Conservation (phyloP, 2,329 filamentous ascomycete genomes). For the Clonostachys solani region DNA sequence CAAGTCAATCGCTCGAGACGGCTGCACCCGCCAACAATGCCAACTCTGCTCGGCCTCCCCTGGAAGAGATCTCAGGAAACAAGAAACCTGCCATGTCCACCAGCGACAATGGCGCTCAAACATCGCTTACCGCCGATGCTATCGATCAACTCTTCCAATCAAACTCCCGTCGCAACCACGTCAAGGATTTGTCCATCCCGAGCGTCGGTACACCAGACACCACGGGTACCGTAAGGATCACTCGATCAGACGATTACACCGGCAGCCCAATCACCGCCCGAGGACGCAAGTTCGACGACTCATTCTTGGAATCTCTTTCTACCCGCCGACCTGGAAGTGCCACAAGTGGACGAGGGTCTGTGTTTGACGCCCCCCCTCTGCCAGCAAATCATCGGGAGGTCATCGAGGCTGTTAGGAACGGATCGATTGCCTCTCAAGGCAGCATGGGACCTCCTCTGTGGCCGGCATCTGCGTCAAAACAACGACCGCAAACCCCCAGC, state of each 20-base stretch:
- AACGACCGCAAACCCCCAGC: constrained; percentile 58
- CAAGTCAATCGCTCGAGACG: constrained; percentile 41
- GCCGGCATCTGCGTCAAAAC: constrained; percentile 67
- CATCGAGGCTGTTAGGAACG: constrained; percentile 72
- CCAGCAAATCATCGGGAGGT: constrained; percentile 78
- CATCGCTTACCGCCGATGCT: constrained; percentile 73
- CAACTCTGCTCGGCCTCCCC: too few relatives aligned
- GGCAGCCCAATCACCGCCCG: constrained; percentile 24
- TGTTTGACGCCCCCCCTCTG: constrained; percentile 60
- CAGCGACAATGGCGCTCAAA: constrained; percentile 75
- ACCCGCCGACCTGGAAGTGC: constrained; percentile 66
- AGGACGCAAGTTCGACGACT: constrained; percentile 30
- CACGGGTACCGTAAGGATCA: constrained; percentile 34
- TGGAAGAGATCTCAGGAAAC: constrained; percentile 23
- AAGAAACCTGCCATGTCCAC: constrained; percentile 23
- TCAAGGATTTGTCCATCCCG: constrained; percentile 28
- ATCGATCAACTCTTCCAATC: constrained; percentile 67
- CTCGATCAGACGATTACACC: constrained; percentile 38
- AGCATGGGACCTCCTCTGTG: constrained; percentile 81
- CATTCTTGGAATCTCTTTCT: constrained; percentile 25
- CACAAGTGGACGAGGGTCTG: constrained; percentile 52
- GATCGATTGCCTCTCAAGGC: constrained; percentile 37
- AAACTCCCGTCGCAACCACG: constrained; percentile 12
- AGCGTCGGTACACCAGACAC: constrained; percentile 26
- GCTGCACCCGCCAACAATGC: neutral